These are phyloP conservation scores for Lactarius deliciosus DNA, from an alignment of 768 basidiomycete species.

Conservation along the genomic window DNA sequence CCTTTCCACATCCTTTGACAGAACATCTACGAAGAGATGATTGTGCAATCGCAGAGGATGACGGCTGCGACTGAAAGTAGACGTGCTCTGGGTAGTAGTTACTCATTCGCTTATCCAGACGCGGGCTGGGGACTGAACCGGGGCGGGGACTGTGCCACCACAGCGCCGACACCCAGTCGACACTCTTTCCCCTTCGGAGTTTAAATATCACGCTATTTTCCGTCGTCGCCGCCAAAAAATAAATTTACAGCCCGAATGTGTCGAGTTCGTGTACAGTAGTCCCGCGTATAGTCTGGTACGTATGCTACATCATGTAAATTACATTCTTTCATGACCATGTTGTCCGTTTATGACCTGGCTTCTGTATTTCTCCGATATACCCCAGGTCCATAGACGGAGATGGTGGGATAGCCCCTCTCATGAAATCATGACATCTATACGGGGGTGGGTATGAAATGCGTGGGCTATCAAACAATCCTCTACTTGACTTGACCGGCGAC, in stretches of 20 bases:
- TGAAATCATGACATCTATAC: slow-evolving; percentile 1
- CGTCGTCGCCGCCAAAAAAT: slow-evolving; percentile 21
- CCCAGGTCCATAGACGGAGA: slow-evolving; percentile 6
- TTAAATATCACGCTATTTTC: slow-evolving; percentile 6
- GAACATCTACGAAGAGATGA: slow-evolving; percentile 37
- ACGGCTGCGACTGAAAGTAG: slow-evolving; percentile 25
- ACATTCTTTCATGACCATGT: slow-evolving; percentile 1
- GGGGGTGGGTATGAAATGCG: slow-evolving; percentile 1
- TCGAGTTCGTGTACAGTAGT: too few relatives aligned
- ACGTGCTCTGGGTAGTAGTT: slow-evolving; percentile 31
- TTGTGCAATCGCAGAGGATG: neutral
- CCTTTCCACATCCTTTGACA: slow-evolving; percentile 45
- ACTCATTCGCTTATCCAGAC: slow-evolving; percentile 28
- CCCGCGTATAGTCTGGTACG: neutral
- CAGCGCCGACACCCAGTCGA: slow-evolving; percentile 20
- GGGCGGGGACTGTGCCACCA: slow-evolving; percentile 12
- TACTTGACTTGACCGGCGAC: slow-evolving; percentile 6
- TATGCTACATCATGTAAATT: slow-evolving; percentile 4
- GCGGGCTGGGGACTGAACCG: slow-evolving; percentile 11
- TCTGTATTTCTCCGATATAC: neutral
- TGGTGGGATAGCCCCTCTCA: slow-evolving; percentile 7
- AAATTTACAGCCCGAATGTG: neutral
- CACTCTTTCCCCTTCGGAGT: slow-evolving; percentile 26
- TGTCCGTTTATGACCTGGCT: neutral
- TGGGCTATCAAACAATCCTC: slow-evolving; percentile 11